phyloP scores from a whole-genome alignment of 306 rosid species.

The Cicer pinnatifidum region DNA sequence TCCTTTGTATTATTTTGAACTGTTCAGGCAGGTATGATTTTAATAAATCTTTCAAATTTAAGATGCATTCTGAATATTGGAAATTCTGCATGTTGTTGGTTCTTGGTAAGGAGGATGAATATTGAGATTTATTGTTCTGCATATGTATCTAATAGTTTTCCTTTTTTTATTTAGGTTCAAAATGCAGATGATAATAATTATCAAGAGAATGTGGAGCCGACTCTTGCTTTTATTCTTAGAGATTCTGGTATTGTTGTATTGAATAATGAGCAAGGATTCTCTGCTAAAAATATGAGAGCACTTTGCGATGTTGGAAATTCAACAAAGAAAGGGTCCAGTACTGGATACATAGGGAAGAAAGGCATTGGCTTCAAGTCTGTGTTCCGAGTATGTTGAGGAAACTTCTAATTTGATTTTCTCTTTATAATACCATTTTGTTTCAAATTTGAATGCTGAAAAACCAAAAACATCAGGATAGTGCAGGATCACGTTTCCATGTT shows the following conservation, averaged over 20 bases:
- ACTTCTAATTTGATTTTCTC: slow-evolving; percentile 24
- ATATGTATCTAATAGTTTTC: slow-evolving; percentile 40
- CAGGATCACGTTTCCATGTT: slow-evolving; percentile 6
- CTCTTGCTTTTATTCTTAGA: slow-evolving; percentile 82
- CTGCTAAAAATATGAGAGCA: slow-evolving; percentile 83
- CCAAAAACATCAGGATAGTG: background rate
- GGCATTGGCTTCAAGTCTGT: slow-evolving; percentile 99
- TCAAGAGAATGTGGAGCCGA: slow-evolving; percentile 76
- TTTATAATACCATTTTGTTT: slow-evolving; percentile 7
- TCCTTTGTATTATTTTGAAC: slow-evolving; percentile 17
- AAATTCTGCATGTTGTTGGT: slow-evolving; percentile 27
- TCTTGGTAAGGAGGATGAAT: slow-evolving; percentile 21
- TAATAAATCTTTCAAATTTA: slow-evolving; percentile 8
- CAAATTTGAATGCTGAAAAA: slow-evolving; percentile 20
- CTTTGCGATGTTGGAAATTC: slow-evolving; percentile 98
- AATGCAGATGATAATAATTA: slow-evolving; percentile 96
- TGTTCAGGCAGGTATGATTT: slow-evolving; percentile 17
- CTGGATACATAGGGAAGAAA: slow-evolving; percentile 94
- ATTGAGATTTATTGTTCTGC: slow-evolving; percentile 36
- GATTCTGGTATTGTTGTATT: slow-evolving; percentile 75
- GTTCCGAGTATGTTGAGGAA: slow-evolving; percentile 72
- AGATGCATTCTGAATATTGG: slow-evolving; percentile 19
- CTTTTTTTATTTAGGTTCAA: slow-evolving; percentile 75
- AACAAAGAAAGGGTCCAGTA: slow-evolving; percentile 85
- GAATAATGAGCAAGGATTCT: slow-evolving; percentile 89